Base-by-base conservation (phyloP, 805 yeast species). In the Komagataella mondaviorum region DNA sequence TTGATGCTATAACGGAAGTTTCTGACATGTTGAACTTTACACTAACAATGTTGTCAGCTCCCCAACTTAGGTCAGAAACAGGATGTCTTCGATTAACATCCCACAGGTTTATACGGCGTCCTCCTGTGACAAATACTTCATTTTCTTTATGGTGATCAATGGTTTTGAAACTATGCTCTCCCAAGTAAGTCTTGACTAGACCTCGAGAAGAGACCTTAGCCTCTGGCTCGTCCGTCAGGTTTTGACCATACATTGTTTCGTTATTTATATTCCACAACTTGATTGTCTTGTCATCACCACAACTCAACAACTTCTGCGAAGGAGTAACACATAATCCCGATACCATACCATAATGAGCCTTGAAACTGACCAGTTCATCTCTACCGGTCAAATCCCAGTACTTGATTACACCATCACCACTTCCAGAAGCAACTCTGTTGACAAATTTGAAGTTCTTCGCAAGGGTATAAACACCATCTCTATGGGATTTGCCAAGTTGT, bases 341-440 rank as follows among this genome's bases (percentile, higher is more conserved):
- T 48, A 89, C 88, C 74, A 87, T 80, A 4, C 95, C 96, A 60
- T 84, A 81, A 69, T 93, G 99, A 0, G 96, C 98, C 63, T 83
- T 81, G 63, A 84, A 87, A 24, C 88, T 78, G 55, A 81, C 80
- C 1, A 77, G 65, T 63, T 93, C 96, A 16, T 80, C 81, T 55
- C 93, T 75, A 8, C 87, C 76, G 1, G 90, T 78, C 67, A 91
- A 67, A 66, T 91, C 87, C 99, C 99, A 93, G 62, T 88, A 86
- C 64, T 93, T 93, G 56, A 93, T 77, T 5, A 86, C 79, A 60
- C 99, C 99, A 65, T 93, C 99, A 43, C 96, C 99, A 6, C 93
- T 82, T 7, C 96, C 97, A 7, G 93, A 80, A 2, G 97, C 97
- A 24, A 91, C 67, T 61, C 81, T 82, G 60, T 81, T 85, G 49